Conservation (phyloP, 2,329 filamentous ascomycete genomes). For the Chaetomium olivaceum region DNA sequence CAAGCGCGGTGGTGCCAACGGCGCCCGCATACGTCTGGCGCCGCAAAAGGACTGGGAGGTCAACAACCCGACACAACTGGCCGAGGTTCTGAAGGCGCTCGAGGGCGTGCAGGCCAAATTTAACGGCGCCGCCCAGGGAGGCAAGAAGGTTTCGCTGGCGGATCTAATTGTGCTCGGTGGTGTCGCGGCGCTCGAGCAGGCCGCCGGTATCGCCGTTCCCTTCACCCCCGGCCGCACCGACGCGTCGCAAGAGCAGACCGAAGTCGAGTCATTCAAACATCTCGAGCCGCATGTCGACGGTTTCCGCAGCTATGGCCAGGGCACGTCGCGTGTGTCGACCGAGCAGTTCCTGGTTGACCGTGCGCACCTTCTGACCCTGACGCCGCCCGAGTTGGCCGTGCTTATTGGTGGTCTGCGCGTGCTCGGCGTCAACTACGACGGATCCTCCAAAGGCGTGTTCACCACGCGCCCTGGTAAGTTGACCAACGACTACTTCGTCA, state of each 20-base stretch:
- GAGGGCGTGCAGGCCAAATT: slow-evolving; percentile 67
- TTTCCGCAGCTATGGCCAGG: slow-evolving; percentile 76
- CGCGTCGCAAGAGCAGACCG: slow-evolving; percentile 71
- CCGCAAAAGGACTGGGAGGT: slow-evolving; percentile 72
- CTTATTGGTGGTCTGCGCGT: slow-evolving; percentile 71
- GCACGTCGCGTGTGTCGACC: slow-evolving; percentile 58
- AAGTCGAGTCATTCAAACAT: slow-evolving; percentile 61
- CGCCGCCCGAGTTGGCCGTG: slow-evolving; percentile 69
- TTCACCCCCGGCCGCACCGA: slow-evolving; percentile 74
- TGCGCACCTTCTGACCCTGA: slow-evolving; percentile 69
- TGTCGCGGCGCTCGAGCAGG: slow-evolving; percentile 70
- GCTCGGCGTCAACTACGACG: slow-evolving; percentile 70
- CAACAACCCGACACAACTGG: slow-evolving; percentile 70
- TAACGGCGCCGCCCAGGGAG: slow-evolving; percentile 57
- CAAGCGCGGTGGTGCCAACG: slow-evolving; percentile 82
- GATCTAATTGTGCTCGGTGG: slow-evolving; percentile 79
- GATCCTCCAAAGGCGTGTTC: slow-evolving; percentile 66
- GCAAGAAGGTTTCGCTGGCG: slow-evolving; percentile 75
- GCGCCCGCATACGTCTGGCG: slow-evolving; percentile 71
- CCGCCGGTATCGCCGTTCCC: slow-evolving; percentile 61
- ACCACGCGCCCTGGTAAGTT: slow-evolving; percentile 67
- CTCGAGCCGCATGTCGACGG: slow-evolving; percentile 71
- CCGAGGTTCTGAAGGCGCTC: slow-evolving; percentile 60
- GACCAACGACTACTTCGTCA: slow-evolving; percentile 81
- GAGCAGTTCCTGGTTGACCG: slow-evolving; percentile 73